Evolutionary conservation across 441 rosid genomes (phyloP), one percentile per base, ranked within the genome.

Genomic region (Cnidoscolus chayamansa): DNA sequence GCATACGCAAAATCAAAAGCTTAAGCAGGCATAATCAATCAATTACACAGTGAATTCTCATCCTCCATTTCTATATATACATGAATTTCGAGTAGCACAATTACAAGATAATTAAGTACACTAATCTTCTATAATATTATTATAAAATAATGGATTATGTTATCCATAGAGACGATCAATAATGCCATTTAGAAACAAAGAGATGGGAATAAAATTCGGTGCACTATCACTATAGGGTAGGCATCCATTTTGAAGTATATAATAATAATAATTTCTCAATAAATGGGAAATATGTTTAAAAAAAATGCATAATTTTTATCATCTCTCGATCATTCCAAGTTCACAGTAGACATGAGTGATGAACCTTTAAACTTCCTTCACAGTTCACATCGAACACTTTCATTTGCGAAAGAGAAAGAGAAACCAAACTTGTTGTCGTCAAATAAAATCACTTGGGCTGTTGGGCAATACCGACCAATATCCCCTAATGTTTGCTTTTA

Each of bases 391-490:
- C 32, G 54, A 17, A 62, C 10, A 19, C 30, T 55, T 53, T 60
- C 17, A 43, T 0, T n/a, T n/a, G n/a, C n/a, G n/a, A n/a, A n/a
- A n/a, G 25, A 25, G 25, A 25, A 25, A 25, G 25, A 25, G 25
- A 25, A 49, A 55, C 47, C 49, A 65, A 57, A 57, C 40, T 47
- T 65, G 0, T 56, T 54, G 65, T 66, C 30, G 56, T 73, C 58
- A 56, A 65, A 59, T 16, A 8, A 15, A 3, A 40, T 63, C 67
- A 31, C 45, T 4, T 75, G 65, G 54, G 71, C 67, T 75, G 76
- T 64, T 70, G 31, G 16, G 80, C 80, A 80, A 76, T 74, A 64
- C 78, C 79, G 68, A 65, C 78, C 55, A 77, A 71, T 59, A 59
- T 61, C 58, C 58, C 45, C 47, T 45, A 51, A 19, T 76, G 82